phyloP scores from a whole-genome alignment of 1,139 yeast genomes.

The Candida tropicalis region DNA sequence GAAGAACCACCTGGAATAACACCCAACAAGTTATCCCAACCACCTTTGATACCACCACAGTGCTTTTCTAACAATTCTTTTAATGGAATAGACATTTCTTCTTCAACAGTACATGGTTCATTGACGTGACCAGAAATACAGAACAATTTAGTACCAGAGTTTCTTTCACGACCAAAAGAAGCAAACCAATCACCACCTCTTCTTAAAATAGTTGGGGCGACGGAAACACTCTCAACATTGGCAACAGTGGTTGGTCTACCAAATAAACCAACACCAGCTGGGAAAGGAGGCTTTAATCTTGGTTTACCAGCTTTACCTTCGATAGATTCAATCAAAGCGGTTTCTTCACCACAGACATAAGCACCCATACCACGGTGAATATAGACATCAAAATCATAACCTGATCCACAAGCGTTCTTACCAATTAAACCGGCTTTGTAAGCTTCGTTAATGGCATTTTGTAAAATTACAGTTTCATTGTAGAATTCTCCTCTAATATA shows the following conservation, averaged over 20 bases:
- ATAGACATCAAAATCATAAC: conserved; percentile 78
- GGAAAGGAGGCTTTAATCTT: conserved; percentile 90
- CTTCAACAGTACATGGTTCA: conserved; percentile 90
- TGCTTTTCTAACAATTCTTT: conserved; percentile 80
- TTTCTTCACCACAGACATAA: conserved; percentile 88
- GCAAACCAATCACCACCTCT: conserved; percentile 90
- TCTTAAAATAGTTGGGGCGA: conserved; percentile 84
- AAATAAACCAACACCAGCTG: conserved; percentile 88
- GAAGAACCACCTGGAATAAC: conserved; percentile 90
- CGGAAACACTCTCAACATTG: conserved; percentile 87
- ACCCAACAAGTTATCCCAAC: conserved; percentile 87
- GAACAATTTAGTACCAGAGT: conserved; percentile 77
- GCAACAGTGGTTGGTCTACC: conserved; percentile 91
- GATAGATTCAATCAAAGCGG: conserved; percentile 81
- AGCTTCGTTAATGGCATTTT: conserved; percentile 83
- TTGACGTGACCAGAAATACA: conserved; percentile 90
- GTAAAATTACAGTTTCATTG: conserved; percentile 72
- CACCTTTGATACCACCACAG: conserved; percentile 88
- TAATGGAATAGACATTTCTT: conserved; percentile 88
- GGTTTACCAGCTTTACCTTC: conserved; percentile 95
- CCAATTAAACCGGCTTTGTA: conserved; percentile 79
- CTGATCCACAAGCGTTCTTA: conserved; percentile 83
- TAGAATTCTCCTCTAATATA: conserved; percentile 89
- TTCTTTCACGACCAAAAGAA: conserved; percentile 80
- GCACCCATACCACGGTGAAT: conserved; percentile 94